Percentiles rank a stretch among this genome's conserved stretches.
Conservation (phyloP, 805 yeast species). For the Yarrowia keelungensis region DNA sequence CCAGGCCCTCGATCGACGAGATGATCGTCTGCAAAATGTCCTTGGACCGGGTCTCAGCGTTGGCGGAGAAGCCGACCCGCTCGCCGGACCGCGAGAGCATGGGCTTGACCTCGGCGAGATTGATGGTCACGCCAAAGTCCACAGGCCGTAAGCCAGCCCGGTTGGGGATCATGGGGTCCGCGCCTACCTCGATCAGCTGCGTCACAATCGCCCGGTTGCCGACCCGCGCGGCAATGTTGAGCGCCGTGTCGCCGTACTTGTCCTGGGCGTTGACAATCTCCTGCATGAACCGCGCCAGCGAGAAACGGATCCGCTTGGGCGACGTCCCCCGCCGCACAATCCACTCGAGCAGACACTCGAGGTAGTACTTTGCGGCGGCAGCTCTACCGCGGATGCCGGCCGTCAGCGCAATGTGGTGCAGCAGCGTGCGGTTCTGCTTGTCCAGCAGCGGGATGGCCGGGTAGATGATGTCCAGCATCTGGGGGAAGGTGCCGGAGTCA, state of each 20-base stretch:
- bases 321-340: slow-evolving; percentile 62
- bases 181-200: slow-evolving; percentile 85
- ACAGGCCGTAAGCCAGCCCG: slow-evolving; percentile 84
- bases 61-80: slow-evolving; percentile 35
- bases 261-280: slow-evolving; percentile 88
- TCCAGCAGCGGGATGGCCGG: slow-evolving; percentile 75
- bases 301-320: slow-evolving; percentile 25
- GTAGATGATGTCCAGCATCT: slow-evolving; percentile 71
- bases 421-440: slow-evolving; percentile 73
- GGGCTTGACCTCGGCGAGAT: slow-evolving; percentile 38
- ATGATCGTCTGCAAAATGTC: slow-evolving; percentile 61
- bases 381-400: slow-evolving; percentile 79
- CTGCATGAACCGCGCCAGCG: slow-evolving; percentile 60
- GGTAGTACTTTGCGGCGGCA: slow-evolving; percentile 73
- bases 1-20: slow-evolving; percentile 59
- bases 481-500: slow-evolving; percentile 76
- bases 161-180: slow-evolving; percentile 78
- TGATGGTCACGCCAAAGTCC: slow-evolving; percentile 74
- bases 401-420: slow-evolving; percentile 85
- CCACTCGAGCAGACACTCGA: slow-evolving; percentile 78
- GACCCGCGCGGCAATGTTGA: slow-evolving; percentile 89
- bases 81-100: slow-evolving; percentile 22
- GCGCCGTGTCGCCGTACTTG: slow-evolving; percentile 91
- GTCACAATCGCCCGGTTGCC: slow-evolving; percentile 83
- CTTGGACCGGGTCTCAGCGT: slow-evolving; percentile 48